phyloP scores from a whole-genome alignment of 2,329 filamentous ascomycete species.

The Aspergillus tanneri region DNA sequence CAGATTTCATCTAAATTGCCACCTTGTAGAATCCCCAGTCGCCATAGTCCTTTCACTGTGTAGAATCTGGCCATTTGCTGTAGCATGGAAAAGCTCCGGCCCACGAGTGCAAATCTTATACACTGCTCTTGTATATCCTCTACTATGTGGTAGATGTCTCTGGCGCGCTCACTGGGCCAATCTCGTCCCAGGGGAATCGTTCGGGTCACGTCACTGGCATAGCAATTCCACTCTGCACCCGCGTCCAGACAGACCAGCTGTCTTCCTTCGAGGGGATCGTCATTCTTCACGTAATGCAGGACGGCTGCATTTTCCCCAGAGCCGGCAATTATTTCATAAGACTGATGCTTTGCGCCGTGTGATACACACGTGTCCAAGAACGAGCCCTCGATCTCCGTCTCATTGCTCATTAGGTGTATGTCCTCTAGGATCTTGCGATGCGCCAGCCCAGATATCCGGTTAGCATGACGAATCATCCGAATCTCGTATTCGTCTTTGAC shows the following conservation, averaged over 20 bases:
- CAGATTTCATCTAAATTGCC: conserved; percentile 54
- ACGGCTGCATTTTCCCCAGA: conserved; percentile 77
- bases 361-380: conserved; percentile 77
- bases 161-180: conserved; percentile 61
- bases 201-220: conserved; percentile 74
- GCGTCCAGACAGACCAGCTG: conserved; percentile 82
- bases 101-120: conserved; percentile 69
- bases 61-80: conserved; percentile 77
- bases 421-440: conserved; percentile 63
- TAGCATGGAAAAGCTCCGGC: conserved; percentile 76
- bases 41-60: conserved; percentile 74
- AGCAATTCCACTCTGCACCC: conserved; percentile 72
- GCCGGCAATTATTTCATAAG: conserved; percentile 84
- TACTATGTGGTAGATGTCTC: conserved; percentile 78
- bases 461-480: conserved; percentile 69
- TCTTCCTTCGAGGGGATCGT: conserved; percentile 67
- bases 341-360: conserved; percentile 74
- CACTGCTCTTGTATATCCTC: conserved; percentile 81
- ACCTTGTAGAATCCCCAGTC: conserved; percentile 71
- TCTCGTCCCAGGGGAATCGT: conserved; percentile 78
- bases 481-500: conserved; percentile 75
- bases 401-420: conserved; percentile 67
- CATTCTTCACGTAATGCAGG: conserved; percentile 82
- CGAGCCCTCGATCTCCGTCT: conserved; percentile 77
- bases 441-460: conserved; percentile 65